These are phyloP conservation scores for Lizonia empirigonia DNA, from an alignment of 2,329 filamentous ascomycete species.

Conservation along the genomic window DNA sequence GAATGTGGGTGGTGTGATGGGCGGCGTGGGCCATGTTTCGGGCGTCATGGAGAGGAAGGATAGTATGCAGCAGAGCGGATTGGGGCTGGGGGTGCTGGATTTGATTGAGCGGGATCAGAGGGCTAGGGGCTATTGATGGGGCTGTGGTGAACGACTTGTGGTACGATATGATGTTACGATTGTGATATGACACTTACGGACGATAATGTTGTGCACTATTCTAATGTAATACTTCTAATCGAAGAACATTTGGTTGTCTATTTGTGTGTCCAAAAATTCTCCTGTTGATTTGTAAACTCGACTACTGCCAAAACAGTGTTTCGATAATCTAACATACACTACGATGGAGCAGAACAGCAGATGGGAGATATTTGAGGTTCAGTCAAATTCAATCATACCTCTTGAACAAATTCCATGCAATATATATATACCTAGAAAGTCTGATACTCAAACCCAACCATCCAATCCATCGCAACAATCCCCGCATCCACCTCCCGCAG, in stretches of 20 bases:
- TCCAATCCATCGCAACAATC: not conserved
- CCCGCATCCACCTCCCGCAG: not conserved
- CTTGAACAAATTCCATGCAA: too few species aligned
- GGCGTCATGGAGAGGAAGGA: slow-evolving; percentile 11
- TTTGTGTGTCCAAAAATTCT: too few species aligned
- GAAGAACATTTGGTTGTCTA: too few species aligned
- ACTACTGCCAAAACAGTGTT: too few species aligned
- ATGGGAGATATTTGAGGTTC: too few species aligned
- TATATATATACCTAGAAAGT: too few species aligned
- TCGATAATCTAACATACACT: too few species aligned
- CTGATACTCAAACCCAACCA: not conserved
- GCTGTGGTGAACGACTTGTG: not conserved
- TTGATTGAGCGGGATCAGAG: slow-evolving; percentile 33
- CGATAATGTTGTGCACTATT: slow-evolving; percentile 3
- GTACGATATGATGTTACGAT: slow-evolving; percentile 6
- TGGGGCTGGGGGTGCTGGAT: slow-evolving; percentile 20
- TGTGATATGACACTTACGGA: slow-evolving; percentile 4
- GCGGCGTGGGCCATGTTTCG: slow-evolving; percentile 4
- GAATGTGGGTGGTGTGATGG: not conserved
- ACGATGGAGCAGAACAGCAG: too few species aligned
- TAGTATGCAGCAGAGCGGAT: slow-evolving; percentile 9
- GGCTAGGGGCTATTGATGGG: slow-evolving; percentile 16
- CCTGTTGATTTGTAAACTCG: too few species aligned
- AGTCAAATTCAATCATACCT: too few species aligned
- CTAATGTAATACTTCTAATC: slow-evolving; percentile 13